Conservation (phyloP, 169 alveolate genomes). For the Neospora caninum region DNA sequence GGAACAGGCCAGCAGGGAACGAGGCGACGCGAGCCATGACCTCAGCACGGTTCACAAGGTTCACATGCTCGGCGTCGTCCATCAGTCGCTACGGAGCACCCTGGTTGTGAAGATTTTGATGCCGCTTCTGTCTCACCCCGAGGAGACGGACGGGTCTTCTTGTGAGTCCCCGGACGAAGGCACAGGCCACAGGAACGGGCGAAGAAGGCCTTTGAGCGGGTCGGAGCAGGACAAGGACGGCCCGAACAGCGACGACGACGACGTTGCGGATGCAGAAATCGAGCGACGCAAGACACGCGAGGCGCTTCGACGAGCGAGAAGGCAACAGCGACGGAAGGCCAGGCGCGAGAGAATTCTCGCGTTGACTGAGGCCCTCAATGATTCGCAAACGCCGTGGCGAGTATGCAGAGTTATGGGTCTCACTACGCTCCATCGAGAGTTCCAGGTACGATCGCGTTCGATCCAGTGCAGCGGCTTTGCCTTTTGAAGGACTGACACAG, state of each 20-base stretch:
- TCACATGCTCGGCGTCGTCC: conserved; percentile 64
- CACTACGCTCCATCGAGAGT: conserved; percentile 66
- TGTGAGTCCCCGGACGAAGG: not conserved
- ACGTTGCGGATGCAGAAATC: not conserved
- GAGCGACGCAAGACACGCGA: not conserved
- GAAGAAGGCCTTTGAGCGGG: not conserved
- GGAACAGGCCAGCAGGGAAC: not conserved
- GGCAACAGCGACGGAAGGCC: not conserved
- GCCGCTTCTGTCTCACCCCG: conserved; percentile 43
- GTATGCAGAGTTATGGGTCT: conserved; percentile 65
- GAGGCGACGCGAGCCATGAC: not conserved
- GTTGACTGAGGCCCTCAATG: conserved; percentile 59
- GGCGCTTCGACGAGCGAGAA: not conserved
- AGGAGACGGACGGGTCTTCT: not conserved
- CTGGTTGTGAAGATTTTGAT: conserved; percentile 59
- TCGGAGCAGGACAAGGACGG: not conserved
- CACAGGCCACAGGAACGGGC: not conserved
- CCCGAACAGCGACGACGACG: not conserved
- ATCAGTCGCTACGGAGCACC: conserved; percentile 55
- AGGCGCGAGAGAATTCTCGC: conserved; percentile 33
- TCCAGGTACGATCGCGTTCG: conserved; percentile 39
- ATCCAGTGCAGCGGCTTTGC: not conserved
- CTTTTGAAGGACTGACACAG: not conserved
- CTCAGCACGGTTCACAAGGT: not conserved
- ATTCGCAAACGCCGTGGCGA: conserved; percentile 49